Evolutionary conservation across 768 basidiomycete species (phyloP), one percentile per base, ranked within the genome.

Genomic region (Rhodosporidiobolus sp.): DNA sequence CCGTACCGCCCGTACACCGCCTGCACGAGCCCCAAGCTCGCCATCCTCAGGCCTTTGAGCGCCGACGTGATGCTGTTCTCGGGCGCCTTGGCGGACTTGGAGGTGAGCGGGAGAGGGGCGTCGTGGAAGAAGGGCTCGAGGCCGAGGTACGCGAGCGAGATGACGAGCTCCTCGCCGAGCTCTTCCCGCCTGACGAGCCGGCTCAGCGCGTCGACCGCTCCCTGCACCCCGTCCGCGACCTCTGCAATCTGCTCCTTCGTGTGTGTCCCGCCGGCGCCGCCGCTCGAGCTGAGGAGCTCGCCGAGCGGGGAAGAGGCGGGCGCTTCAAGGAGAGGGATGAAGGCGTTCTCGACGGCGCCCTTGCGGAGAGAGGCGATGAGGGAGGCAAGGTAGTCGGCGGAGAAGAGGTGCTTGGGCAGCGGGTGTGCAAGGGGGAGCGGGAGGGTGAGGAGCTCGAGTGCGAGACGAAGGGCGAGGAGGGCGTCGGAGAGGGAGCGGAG

Each of bases 61-160:
- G 91, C 89, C 58, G 88, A 88, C 76, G 85, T 87, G 4, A 91
- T 79, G 14, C 69, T 76, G 28, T 62, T 61, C 52, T 81, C 32
- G 11, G 7, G 85, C 50, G 85, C 86, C 77, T 87, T 89, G 53
- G 68, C 78, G 82, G 86, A 86, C 76, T 85, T 87, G 19, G 82
- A 80, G 58, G 77, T 78, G 82, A 38, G 12, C 2, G n/a, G 63
- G 5, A 10, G 30, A 83, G 53, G 92, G 3, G 52, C 91, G n/a
- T 87, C 87, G 10, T 92, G 87, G 78, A 98, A 98, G 80, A 98
- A 94, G 0, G 95, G 94, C 12, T 91, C 91, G 75, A 97, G 92
- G 7, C 93, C 87, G 63, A 97, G 89, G 80, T 95, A 98, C 7
- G 96, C 90, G 0, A 89, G 88, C 76, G 91, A 89, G 62, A 97